These are phyloP conservation scores for Blastocrithidia nonstop DNA, from an alignment of 208 protist genomes.

Conservation along the genomic window DNA sequence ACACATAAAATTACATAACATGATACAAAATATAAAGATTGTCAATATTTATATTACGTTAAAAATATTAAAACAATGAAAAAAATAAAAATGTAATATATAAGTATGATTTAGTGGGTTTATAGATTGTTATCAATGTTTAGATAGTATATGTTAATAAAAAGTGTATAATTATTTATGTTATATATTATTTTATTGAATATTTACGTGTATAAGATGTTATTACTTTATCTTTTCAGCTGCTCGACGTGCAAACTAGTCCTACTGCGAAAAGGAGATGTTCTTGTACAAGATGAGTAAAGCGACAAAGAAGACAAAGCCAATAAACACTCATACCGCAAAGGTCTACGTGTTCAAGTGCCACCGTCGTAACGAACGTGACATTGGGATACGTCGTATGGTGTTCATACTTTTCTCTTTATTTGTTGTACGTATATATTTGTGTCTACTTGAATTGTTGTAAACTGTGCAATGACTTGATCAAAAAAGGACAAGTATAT, in stretches of 20 bases:
- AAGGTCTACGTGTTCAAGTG: constrained; percentile 13
- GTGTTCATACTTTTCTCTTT: no score
- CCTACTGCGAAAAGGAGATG: constrained; percentile 4
- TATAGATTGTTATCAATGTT: background rate
- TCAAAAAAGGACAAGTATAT: no score
- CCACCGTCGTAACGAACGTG: constrained; percentile 4
- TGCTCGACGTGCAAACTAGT: background rate
- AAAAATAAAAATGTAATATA: background rate
- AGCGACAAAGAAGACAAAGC: constrained; percentile 12
- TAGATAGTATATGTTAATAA: background rate
- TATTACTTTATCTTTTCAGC: constrained; percentile 4
- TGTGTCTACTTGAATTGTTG: no score
- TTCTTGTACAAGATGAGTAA: constrained; percentile 11
- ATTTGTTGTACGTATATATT: no score
- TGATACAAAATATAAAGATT: no score
- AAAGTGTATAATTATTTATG: constrained; percentile 1
- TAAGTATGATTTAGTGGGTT: background rate
- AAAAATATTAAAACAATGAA: constrained; percentile 5
- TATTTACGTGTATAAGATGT: no score
- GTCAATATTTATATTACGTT: no score
- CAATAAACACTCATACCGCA: constrained; percentile 13
- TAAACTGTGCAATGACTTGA: no score
- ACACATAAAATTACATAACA: no score
- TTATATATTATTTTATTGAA: background rate
- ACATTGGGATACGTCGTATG: no score